Conservation (phyloP, 2,329 filamentous ascomycete genomes). For the Biscogniauxia mediterranea region DNA sequence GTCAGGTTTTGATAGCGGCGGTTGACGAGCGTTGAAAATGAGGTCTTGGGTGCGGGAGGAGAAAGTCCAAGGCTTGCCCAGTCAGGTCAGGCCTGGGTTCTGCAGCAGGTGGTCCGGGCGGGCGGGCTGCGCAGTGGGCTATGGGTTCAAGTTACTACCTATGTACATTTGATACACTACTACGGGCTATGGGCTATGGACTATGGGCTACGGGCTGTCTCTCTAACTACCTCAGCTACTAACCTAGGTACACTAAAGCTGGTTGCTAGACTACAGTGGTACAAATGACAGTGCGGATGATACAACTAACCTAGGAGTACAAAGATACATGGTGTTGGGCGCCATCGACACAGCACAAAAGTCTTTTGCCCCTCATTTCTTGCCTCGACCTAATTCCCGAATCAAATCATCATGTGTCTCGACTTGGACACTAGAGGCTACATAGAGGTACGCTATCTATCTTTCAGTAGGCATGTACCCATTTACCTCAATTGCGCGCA, state of each 20-base stretch:
- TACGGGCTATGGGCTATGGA: no score
- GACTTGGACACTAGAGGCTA: conserved; percentile 4
- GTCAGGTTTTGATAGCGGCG: conserved; percentile 16
- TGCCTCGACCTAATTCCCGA: conserved; percentile 18
- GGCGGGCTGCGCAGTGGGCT: no score
- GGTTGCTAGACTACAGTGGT: not conserved
- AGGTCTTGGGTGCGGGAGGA: conserved; percentile 27
- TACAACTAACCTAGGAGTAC: not conserved
- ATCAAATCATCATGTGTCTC: conserved; percentile 13
- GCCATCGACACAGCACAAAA: not conserved
- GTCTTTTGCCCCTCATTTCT: conserved; percentile 20
- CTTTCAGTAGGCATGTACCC: not conserved
- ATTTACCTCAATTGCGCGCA: no score
- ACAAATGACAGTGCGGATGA: not conserved
- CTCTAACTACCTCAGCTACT: no score
- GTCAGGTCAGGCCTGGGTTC: not conserved
- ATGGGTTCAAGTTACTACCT: no score
- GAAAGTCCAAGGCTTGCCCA: conserved; percentile 10
- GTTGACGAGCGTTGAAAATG: conserved; percentile 30
- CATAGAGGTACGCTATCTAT: not conserved
- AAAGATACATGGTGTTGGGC: not conserved
- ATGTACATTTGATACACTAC: no score
- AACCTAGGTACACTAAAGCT: no score
- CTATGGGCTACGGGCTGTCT: no score
- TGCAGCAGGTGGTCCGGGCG: not conserved